Evolutionary conservation across 805 yeast genomes (phyloP), one percentile per base, ranked within the genome.

Genomic region (Hanseniaspora meyeri): DNA sequence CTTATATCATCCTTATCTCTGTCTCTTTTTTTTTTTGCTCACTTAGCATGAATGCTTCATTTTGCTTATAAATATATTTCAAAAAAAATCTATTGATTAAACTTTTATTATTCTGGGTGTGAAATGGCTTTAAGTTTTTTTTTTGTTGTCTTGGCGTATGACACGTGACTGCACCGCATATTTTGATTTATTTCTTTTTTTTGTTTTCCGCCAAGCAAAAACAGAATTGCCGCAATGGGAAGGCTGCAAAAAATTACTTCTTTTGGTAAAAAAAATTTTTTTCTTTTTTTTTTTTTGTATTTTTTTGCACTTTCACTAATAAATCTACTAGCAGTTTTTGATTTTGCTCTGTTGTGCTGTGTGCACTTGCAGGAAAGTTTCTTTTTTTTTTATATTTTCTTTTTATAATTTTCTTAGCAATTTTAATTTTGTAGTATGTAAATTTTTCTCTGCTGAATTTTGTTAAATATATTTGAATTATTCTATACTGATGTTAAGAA

Each of bases 31-130:
- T 24, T 24, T 5, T 24, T 5, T 24, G 5, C 27, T 5, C 27
- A 24, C 3, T 24, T 24, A 24, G 27, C 27, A 24, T 24, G 27
- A 24, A 52, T 59, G 57, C 53, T 55, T 59, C 48, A 52, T 53
- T 60, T 58, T 57, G 46, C 40, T 39, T 46, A 32, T 32, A 32
- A 4, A 32, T 32, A 32, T 54, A 27, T 31, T 43, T 49, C 38
- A 20, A 54, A 42, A 50, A 14, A 10, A 9, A 32, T 32, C 10
- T 32, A 7, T 32, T 32, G 36, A 32, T 32, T 32, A 32, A 32
- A 32, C 36, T 3, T 11, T 3, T 5, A 24, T 24, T 24, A 24
- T 24, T 24, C 27, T 24, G 27, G 5, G 27, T 24, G 3, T 24
- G 27, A 24, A 24, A 24, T 24, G 27, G 27, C 27, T 24, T 3